Evolutionary conservation across 257 asterid genomes (phyloP), one percentile per base, ranked within the genome.

Genomic region (Haberlea rhodopensis): DNA sequence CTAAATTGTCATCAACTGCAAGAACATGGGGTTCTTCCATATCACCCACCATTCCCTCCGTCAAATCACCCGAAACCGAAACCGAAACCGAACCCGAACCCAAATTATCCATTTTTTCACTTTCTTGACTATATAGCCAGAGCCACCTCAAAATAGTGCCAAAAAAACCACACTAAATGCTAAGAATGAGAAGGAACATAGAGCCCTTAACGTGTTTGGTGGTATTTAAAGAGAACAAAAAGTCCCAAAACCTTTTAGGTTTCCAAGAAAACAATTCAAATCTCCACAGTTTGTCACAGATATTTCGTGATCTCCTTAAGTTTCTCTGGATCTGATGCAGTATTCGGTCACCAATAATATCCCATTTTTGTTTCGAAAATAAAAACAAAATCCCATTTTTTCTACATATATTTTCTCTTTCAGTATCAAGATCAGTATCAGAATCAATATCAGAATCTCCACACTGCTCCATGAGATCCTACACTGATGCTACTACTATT

Each of bases 1-100:
- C 31, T 57, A 77, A 67, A 68, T 77, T 85, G 73, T 85, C 89
- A 73, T 85, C 94, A 25, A 85, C 89, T 16, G 89, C 94, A 46
- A 85, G 76, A 56, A 85, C 87, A 71, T 85, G 94, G 5, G 75
- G 84, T 67, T 76, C 84, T 34, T 71, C 84, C 28, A 70, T 8
- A 54, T 62, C 31, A 20, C 15, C n/a, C 26, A 26, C 24, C 6
- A 31, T 27, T 37, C 5, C 72, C 53, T 28, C 56, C 34, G 45
- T 52, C 23, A n/a, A 27, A 32, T 32, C 37, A 67, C 25, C 48
- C 63, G 68, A 25, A 68, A 53, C 76, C 26, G 58, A 63, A 26
- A 8, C 65, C n/a, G n/a, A n/a, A n/a, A n/a, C n/a, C n/a, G n/a
- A 29, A 70, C 23, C 31, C 66, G 67, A 24, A 68, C 68, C 74